Evolutionary conservation across 164 flowering plant genomes (phyloP).

Genomic region (Tetrastigma voinierianum): DNA sequence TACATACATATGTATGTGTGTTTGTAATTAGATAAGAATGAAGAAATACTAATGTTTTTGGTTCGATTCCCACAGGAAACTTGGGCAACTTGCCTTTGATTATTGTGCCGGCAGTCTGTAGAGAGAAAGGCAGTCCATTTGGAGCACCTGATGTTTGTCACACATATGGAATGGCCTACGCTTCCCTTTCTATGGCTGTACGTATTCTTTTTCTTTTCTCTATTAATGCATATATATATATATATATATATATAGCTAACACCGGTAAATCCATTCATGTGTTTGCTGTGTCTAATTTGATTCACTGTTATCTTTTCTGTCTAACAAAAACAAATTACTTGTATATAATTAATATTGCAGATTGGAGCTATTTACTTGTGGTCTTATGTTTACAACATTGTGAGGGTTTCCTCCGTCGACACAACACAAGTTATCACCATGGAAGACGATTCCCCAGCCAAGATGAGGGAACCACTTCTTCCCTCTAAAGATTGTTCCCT

Average conservation of each 20-base stretch:
- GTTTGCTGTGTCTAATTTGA: too few relatives aligned
- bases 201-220: not conserved
- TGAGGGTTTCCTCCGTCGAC: constrained; percentile 15
- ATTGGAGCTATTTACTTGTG: constrained; percentile 36
- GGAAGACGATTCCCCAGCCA: not conserved
- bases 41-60: not conserved
- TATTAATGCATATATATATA: too few relatives aligned
- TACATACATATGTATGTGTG: not conserved
- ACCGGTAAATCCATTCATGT: too few relatives aligned
- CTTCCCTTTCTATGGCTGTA: constrained; percentile 88
- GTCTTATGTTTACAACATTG: constrained; percentile 33
- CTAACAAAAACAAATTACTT: too few relatives aligned
- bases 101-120: constrained; percentile 79
- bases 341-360: constrained; percentile 11
- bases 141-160: constrained; percentile 55
- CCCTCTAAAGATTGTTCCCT: constrained; percentile 6
- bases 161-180: constrained; percentile 65
- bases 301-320: too few relatives aligned
- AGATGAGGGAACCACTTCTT: constrained; percentile 14
- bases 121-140: constrained; percentile 75
- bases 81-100: constrained; percentile 73
- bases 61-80: constrained; percentile 52
- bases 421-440: not conserved
- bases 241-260: too few relatives aligned
- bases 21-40: not conserved